A percentile compares a stretch with the other conserved stretches of the same genome.
phyloP scores from a whole-genome alignment of 2,329 filamentous ascomycete genomes.

The Graphium sp. region DNA sequence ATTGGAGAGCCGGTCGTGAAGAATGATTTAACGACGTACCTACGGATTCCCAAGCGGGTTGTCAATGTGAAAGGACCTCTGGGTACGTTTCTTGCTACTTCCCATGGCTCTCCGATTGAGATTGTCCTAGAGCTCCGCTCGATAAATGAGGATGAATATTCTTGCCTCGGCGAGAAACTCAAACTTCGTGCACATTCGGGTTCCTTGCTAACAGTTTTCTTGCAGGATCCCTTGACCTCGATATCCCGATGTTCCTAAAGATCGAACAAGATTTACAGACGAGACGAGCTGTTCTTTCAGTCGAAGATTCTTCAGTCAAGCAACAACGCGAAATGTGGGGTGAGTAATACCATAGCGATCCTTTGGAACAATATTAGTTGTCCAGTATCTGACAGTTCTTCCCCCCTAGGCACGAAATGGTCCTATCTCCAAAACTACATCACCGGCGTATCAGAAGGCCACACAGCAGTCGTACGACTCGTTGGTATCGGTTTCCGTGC shows the following conservation, averaged over 20 bases:
- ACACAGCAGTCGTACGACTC: conserved; percentile 80
- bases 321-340: conserved; percentile 95
- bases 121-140: too few relatives aligned
- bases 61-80: conserved; percentile 69
- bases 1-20: conserved; percentile 43
- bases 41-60: conserved; percentile 44
- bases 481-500: conserved; percentile 95
- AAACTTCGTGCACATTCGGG: too few relatives aligned
- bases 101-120: too few relatives aligned
- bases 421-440: conserved; percentile 84
- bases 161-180: conserved; percentile 7
- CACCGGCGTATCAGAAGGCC: conserved; percentile 87
- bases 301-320: conserved; percentile 51
- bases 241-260: conserved; percentile 63
- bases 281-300: conserved; percentile 48
- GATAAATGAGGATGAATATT: conserved; percentile 3
- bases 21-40: conserved; percentile 39
- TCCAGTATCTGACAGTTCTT: neutral
- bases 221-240: too few relatives aligned
- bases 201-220: too few relatives aligned
- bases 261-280: conserved; percentile 49
- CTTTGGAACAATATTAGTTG: neutral
- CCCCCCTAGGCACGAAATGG: conserved; percentile 61
- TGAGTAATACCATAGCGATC: conserved; percentile 19
- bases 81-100: conserved; percentile 29